Base-by-base conservation (phyloP, 345 rosid species). In the Corchorus capsularis region DNA sequence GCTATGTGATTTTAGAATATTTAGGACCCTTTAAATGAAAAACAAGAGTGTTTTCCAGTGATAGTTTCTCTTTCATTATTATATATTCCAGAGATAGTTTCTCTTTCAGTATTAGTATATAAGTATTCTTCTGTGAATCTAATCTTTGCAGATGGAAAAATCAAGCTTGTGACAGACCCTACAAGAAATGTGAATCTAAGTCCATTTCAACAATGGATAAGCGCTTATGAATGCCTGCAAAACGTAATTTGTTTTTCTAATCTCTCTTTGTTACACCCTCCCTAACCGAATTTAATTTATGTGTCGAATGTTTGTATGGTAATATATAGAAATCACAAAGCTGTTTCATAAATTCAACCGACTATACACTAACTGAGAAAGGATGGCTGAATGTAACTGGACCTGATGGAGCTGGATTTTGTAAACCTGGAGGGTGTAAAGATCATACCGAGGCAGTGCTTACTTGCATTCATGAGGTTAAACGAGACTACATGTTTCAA, bases 201-300 rank as follows among this genome's bases (percentile, higher is more conserved):
- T 53, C 82, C 84, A 41, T 78, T 75, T 74, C 22, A 68, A 39
- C 73, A 82, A 73, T 82, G 84, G 82, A 53, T 15, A 72, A 78
- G 75, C 4, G 79, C 82, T 56, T 82, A 66, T 46, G 75, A 82
- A 10, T 82, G 84, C 82, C 63, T 75, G 75, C 79, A 64, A 75
- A 82, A 75, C 20, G 84, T 82, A 52, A 57, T 39, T n/a, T n/a
- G n/a, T n/a, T n/a, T n/a, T n/a, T 63, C 50, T 8, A 7, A 63
- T 17, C 27, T 16, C 17, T 34, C 59, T 52, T 22, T 19, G 37
- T 20, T 67, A 20, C 54, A 27, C 57, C 15, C 56, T n/a, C 11
- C 0, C 17, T 37, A 20, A 45, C 32, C 37, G 46, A 20, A 46
- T 20, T 16, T 19, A 45, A 20, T 6, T 46, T 35, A 22, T 67